Conservation (phyloP, 2,329 filamentous ascomycete genomes). For the Trichoderma asperellum region DNA sequence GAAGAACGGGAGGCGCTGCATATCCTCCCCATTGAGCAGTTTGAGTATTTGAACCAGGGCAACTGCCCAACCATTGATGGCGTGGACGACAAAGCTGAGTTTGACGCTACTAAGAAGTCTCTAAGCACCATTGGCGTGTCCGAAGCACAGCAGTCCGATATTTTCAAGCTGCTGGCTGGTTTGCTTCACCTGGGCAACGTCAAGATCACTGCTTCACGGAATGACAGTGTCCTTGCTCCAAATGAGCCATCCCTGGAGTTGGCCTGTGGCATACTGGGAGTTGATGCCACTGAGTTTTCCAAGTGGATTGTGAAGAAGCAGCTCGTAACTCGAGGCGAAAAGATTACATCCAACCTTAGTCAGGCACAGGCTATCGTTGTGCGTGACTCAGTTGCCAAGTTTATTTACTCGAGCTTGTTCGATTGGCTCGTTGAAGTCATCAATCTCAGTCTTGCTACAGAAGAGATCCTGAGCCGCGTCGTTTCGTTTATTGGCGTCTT, state of each 20-base stretch:
- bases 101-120: conserved; percentile 83
- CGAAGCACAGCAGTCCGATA: conserved; percentile 73
- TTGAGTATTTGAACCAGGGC: conserved; percentile 95
- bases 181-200: conserved; percentile 94
- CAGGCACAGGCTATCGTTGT: conserved; percentile 94
- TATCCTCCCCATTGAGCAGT: conserved; percentile 82
- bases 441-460: conserved; percentile 86
- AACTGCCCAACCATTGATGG: conserved; percentile 89
- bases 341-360: conserved; percentile 93
- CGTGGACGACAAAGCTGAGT: conserved; percentile 94
- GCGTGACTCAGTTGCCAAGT: conserved; percentile 96
- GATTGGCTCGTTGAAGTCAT: conserved; percentile 99
- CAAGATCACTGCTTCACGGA: conserved; percentile 89
- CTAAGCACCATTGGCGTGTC: conserved; percentile 85
- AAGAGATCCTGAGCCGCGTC: conserved; percentile 81
- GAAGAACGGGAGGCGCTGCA: conserved; percentile 78
- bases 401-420: conserved; percentile 96
- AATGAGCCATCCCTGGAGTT: conserved; percentile 80
- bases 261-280: conserved; percentile 84
- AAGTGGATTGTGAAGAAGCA: conserved; percentile 99
- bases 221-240: conserved; percentile 80
- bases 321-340: conserved; percentile 91
- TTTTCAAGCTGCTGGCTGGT: conserved; percentile 89
- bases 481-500: conserved; percentile 94
- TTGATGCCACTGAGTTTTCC: conserved; percentile 82